Evolutionary conservation across 371 early-diverging fungal genomes (phyloP), one percentile per base, ranked within the genome.

Genomic region (Rhizoclosmatium hyalinum): DNA sequence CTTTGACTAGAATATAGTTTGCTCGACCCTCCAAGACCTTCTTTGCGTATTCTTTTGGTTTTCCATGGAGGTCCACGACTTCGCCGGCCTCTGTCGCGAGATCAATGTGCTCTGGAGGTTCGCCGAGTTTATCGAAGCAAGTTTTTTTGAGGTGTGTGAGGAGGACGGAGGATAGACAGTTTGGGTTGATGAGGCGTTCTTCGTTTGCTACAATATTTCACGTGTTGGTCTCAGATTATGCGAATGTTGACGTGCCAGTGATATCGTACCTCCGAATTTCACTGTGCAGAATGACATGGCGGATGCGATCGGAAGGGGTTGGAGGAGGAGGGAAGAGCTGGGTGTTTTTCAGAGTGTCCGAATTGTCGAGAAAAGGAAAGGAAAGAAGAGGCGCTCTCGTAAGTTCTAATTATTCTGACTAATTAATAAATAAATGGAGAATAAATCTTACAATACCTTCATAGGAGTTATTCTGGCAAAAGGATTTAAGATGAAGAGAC

Each of bases 21-120:
- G 62, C 61, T 46, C 86, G 50, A 10, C 77, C 63, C 54, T 84
- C 84, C 56, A 84, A 46, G 77, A 61, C 83, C 75, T 79, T 79
- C 58, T 77, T 79, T 4, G 87, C 87, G 60, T 84, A 84, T 57
- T 87, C 87, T 61, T 78, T 81, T 4, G 79, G 80, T 67, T 84
- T 84, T 42, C 72, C 74, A 2, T 72, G 64, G 63, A 87, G 72
- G 63, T 87, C 87, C 32, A 87, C 74, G n/a, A 87, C 87, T 74
- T 87, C 87, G 43, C 87, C 87, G 24, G 82, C 71, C 72, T 86
- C 87, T 21, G 82, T 79, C 19, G 87, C 87, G 32, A 86, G 76
- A 65, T 86, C 87, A 42, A 86, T 72, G 60, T 77, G 82, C 46
- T 85, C 85, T 4, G 70, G 50, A 6, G 50, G 50, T 17, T 6